phyloP scores from a whole-genome alignment of 1,284 basidiomycete species.

The Ganoderma sp. region DNA sequence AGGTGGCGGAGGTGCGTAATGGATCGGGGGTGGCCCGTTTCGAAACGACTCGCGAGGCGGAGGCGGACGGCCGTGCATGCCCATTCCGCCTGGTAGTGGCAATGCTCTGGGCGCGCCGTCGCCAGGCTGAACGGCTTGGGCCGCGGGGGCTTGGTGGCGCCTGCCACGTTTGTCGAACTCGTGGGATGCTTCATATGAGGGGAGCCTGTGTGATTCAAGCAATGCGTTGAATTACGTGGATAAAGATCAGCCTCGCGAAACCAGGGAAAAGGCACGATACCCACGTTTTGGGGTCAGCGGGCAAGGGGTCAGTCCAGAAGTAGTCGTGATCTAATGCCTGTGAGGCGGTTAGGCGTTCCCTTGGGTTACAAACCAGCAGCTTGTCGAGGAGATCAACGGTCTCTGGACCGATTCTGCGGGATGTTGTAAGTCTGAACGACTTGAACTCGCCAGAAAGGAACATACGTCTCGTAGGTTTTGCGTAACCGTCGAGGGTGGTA shows the following conservation, averaged over 20 bases:
- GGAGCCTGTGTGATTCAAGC: constrained; percentile 56
- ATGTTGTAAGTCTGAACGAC: constrained; percentile 24
- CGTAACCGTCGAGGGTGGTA: constrained; percentile 59
- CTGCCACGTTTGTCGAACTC: constrained; percentile 84
- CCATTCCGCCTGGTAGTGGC: constrained; percentile 32
- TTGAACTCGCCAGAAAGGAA: constrained; percentile 21
- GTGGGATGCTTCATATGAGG: constrained; percentile 80
- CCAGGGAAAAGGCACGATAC: constrained; percentile 37
- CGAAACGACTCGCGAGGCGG: constrained; percentile 41
- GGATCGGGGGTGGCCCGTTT: constrained; percentile 33
- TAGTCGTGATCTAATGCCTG: constrained; percentile 91
- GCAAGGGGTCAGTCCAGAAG: constrained; percentile 88
- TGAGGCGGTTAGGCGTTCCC: constrained; percentile 87
- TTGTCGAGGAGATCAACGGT: constrained; percentile 92
- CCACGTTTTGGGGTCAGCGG: constrained; percentile 84
- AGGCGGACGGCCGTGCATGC: constrained; percentile 35
- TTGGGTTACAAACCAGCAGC: constrained; percentile 89
- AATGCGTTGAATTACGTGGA: constrained; percentile 3
- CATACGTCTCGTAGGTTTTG: constrained; percentile 64
- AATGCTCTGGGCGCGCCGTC: constrained; percentile 33
- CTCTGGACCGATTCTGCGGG: constrained; percentile 65
- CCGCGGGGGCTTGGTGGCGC: constrained; percentile 45
- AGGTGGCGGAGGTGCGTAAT: constrained; percentile 27
- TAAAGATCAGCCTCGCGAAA: not conserved
- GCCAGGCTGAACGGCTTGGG: constrained; percentile 32